phyloP scores from a whole-genome alignment of 1,139 yeast species.

The Kodamaea derodonti region DNA sequence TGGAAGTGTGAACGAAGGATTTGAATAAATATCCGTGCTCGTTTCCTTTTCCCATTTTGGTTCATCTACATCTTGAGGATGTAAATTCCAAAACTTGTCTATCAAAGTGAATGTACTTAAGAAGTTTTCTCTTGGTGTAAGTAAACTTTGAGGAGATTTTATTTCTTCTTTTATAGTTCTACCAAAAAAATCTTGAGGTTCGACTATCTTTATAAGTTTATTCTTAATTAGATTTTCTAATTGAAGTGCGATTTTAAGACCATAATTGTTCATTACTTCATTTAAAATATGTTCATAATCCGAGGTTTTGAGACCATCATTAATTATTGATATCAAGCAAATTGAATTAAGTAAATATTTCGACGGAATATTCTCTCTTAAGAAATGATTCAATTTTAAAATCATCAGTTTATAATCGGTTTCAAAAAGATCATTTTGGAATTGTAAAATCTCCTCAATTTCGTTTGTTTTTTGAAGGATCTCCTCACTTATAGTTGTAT shows the following conservation, averaged over 20 bases:
- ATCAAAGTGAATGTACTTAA: conserved; percentile 36
- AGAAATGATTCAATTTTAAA: conserved; percentile 44
- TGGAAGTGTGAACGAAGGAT: conserved; percentile 52
- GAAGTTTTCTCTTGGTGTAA: conserved; percentile 24
- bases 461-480: conserved; percentile 50
- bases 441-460: conserved; percentile 56
- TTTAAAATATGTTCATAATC: conserved; percentile 50
- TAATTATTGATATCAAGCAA: conserved; percentile 53
- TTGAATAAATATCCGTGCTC: conserved; percentile 27
- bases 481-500: conserved; percentile 71
- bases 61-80: conserved; percentile 26
- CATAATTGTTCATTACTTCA: conserved; percentile 56
- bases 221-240: conserved; percentile 25
- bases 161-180: conserved; percentile 12
- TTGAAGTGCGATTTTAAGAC: conserved; percentile 42
- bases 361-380: conserved; percentile 29
- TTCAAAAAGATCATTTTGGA: conserved; percentile 72
- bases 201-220: conserved; percentile 23
- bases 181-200: conserved; percentile 27
- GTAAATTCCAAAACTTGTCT: conserved; percentile 45
- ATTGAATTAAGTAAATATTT: conserved; percentile 31
- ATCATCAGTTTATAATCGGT: conserved; percentile 53
- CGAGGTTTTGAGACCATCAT: conserved; percentile 61
- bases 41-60: conserved; percentile 7
- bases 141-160: conserved; percentile 1